A percentile compares a stretch with the other conserved stretches of the same genome.
These are phyloP conservation scores for Linderina pennispora DNA, from an alignment of 192 early-diverging fungal species.

Conservation along the genomic window DNA sequence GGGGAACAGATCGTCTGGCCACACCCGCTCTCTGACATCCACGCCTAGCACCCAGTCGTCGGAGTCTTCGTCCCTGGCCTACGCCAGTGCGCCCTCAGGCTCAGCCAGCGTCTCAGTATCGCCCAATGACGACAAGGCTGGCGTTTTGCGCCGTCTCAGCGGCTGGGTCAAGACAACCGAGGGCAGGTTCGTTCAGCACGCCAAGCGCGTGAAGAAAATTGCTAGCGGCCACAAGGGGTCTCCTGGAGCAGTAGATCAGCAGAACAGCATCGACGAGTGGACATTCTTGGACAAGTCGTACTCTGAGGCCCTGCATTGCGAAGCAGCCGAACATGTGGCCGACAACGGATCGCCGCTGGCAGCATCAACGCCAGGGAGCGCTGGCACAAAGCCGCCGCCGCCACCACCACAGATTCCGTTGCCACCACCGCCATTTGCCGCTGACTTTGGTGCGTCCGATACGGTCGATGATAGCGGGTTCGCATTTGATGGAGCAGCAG, in stretches of 20 bases:
- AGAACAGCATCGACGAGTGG: conserved; percentile 30
- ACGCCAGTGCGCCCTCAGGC: background rate
- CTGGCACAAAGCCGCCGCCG: no score
- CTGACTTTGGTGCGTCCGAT: background rate
- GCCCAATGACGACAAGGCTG: background rate
- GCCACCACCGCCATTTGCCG: no score
- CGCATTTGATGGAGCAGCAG: conserved; percentile 37
- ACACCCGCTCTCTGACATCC: conserved; percentile 4
- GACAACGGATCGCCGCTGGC: background rate
- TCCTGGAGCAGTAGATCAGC: no score
- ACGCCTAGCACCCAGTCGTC: conserved; percentile 1
- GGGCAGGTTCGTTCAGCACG: conserved; percentile 7
- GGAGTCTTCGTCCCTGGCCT: conserved; percentile 5
- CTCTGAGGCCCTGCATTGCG: conserved; percentile 5
- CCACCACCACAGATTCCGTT: no score
- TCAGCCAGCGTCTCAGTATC: background rate
- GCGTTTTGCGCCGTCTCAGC: conserved; percentile 28
- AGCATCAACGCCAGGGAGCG: no score
- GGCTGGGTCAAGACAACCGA: conserved; percentile 30
- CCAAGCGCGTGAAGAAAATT: conserved; percentile 5
- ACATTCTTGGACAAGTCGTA: conserved; percentile 31
- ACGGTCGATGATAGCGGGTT: conserved; percentile 22
- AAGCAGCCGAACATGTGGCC: no score
- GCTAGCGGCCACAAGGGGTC: no score
- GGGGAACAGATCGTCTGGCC: conserved; percentile 12